Evolutionary conservation across 352 stramenopile species (phyloP).

Genomic region (Blastocystis sp.): DNA sequence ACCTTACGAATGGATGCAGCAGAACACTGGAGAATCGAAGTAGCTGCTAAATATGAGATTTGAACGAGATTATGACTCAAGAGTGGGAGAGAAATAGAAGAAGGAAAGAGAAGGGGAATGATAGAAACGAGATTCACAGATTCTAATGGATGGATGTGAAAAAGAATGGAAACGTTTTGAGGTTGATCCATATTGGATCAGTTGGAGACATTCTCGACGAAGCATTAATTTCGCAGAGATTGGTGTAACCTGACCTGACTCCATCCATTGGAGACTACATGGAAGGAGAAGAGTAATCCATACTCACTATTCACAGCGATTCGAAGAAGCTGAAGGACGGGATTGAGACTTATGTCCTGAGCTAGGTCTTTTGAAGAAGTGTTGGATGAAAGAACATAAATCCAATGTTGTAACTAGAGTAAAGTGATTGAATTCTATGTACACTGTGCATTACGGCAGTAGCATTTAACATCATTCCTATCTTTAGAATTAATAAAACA

Average conservation of each 20-base stretch:
- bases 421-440: background rate
- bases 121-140: background rate
- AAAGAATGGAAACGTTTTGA: background rate
- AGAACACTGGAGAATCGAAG: background rate
- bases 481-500: background rate
- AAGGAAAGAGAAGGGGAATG: constrained; percentile 2
- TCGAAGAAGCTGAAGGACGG: background rate
- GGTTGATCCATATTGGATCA: constrained; percentile 14
- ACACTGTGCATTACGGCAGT: constrained; percentile 30
- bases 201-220: constrained; percentile 30
- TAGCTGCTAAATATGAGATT: background rate
- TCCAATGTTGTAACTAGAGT: background rate
- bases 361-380: background rate
- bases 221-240: constrained; percentile 38
- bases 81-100: constrained; percentile 12
- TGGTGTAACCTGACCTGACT: background rate
- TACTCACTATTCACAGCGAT: constrained; percentile 1
- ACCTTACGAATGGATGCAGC: background rate
- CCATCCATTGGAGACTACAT: constrained; percentile 39
- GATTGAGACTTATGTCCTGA: background rate
- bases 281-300: background rate
- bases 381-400: background rate
- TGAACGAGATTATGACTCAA: background rate
- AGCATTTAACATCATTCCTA: constrained; percentile 6
- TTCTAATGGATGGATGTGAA: background rate